A percentile compares a stretch with the other conserved stretches of the same genome.
phyloP scores from a whole-genome alignment of 2,329 filamentous ascomycete species.

The Colletotrichum plurivorum region DNA sequence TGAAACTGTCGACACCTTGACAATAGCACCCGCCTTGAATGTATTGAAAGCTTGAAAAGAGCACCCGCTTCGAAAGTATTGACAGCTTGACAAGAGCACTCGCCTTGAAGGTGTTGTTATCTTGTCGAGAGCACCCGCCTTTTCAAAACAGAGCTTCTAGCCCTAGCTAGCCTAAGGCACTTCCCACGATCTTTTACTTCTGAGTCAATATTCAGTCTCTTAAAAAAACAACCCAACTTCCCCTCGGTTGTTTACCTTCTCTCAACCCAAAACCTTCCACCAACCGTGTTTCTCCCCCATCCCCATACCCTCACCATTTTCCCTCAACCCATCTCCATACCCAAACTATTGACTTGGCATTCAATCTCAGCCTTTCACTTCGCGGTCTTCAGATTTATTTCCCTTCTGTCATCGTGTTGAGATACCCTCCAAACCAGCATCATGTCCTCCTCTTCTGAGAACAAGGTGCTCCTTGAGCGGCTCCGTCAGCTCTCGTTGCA shows the following conservation, averaged over 20 bases:
- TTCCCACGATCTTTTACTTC: conserved; percentile 6
- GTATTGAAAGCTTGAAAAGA: not conserved
- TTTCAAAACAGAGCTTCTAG: not conserved
- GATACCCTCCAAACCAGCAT: not conserved
- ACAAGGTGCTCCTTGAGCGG: conserved; percentile 31
- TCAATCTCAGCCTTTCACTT: conserved; percentile 5
- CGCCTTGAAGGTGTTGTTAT: not conserved
- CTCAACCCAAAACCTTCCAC: not conserved
- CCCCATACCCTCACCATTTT: conserved; percentile 9
- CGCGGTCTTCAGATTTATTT: not conserved
- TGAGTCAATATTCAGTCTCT: not conserved
- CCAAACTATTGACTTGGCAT: not conserved
- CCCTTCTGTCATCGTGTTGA: not conserved
- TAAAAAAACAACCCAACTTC: not conserved
- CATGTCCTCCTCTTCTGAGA: conserved; percentile 25
- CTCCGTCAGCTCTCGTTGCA: conserved; percentile 27
- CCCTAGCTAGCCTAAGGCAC: conserved; percentile 22
- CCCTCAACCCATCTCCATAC: not conserved
- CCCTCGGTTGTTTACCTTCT: not conserved
- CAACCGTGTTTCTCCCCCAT: not conserved
- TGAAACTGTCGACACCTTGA: too few relatives aligned
- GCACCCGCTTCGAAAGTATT: not conserved
- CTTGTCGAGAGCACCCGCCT: not conserved
- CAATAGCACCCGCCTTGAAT: too few relatives aligned
- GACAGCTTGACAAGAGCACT: not conserved